Conservation (phyloP, 208 protist genomes). For the Leishmania arabica region DNA sequence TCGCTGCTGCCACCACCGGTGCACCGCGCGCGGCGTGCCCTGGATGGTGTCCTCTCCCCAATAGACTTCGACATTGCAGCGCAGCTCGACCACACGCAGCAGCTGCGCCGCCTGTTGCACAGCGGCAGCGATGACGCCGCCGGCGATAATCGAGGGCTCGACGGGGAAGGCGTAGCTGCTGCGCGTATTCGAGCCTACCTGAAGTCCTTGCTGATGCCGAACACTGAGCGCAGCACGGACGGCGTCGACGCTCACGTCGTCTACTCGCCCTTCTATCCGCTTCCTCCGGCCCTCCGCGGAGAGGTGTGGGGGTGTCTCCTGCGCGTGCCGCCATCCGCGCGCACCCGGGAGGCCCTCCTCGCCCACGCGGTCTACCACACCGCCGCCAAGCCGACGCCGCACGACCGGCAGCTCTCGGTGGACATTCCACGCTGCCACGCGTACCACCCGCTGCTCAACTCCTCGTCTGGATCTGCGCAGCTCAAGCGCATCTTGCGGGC, state of each 20-base stretch:
- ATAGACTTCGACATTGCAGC: constrained; percentile 37
- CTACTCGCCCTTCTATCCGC: constrained; percentile 26
- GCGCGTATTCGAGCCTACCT: constrained; percentile 5
- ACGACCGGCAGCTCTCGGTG: constrained; percentile 92
- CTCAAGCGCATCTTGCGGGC: constrained; percentile 81
- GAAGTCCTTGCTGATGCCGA: background rate
- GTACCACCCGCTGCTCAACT: constrained; percentile 89
- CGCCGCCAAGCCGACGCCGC: constrained; percentile 19
- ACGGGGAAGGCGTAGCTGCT: background rate
- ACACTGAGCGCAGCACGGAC: background rate
- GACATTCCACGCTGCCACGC: constrained; percentile 96
- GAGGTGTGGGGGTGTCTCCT: constrained; percentile 91
- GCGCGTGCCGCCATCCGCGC: constrained; percentile 46
- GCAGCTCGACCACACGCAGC: constrained; percentile 38
- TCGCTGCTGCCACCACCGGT: constrained; percentile 7
- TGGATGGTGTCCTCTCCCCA: constrained; percentile 28
- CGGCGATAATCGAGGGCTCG: too few species aligned
- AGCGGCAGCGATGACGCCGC: background rate
- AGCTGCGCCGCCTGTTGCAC: constrained; percentile 30
- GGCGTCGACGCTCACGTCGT: background rate
- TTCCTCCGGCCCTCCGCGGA: constrained; percentile 84
- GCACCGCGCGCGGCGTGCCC: constrained; percentile 14
- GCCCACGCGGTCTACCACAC: constrained; percentile 16
- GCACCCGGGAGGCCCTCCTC: constrained; percentile 31
- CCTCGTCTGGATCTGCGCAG: constrained; percentile 65